Evolutionary conservation across 495 filamentous ascomycete species (phyloP), one percentile per base, ranked within the genome.

Genomic region (Hypoxylon perforatum): DNA sequence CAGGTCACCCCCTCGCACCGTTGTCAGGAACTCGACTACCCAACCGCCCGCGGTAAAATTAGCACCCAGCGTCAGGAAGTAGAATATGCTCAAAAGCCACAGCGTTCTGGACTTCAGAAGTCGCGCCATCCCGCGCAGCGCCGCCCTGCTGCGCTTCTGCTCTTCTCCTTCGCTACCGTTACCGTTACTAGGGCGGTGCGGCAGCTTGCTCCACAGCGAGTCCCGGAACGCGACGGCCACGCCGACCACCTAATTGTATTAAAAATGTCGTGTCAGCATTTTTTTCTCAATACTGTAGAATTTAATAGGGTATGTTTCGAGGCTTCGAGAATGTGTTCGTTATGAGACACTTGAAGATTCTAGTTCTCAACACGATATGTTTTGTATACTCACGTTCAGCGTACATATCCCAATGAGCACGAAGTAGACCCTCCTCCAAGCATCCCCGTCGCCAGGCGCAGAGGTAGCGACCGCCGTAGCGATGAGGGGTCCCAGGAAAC

Each of bases 21-120:
- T 85, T 51, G 91, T 87, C 44, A 92, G 74, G 75, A 90, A 92
- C 19, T 89, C 87, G 33, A 92, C 88, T 0, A 80, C 73, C 77
- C 76, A 80, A 53, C 83, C 82, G 6, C 80, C 78, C 10, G 81
- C 78, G 10, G 81, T 83, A 7, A 81, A 71, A 11, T 61, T 69
- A 5, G 75, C 78, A 0, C 82, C 83, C 1, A 82, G 72, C 61
- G 78, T 77, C 51, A 84, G 79, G 69, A 84, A 84, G 72, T 81
- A 85, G 56, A 84, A 84, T 7, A 79, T 57, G 50, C 79, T 81
- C 45, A 85, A 56, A 12, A 83, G 70, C 83, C 83, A 85, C 1
- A 84, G 64, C 19, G 72, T 72, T 48, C 51, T 69, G 18, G 52
- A 67, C 14, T 54, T 55, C 4, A 80, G 62, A 15, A 80, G 63